Evolutionary conservation across 1,284 basidiomycete genomes (phyloP), one percentile per base, ranked within the genome.

Genomic region (Neolentinus lepideus): DNA sequence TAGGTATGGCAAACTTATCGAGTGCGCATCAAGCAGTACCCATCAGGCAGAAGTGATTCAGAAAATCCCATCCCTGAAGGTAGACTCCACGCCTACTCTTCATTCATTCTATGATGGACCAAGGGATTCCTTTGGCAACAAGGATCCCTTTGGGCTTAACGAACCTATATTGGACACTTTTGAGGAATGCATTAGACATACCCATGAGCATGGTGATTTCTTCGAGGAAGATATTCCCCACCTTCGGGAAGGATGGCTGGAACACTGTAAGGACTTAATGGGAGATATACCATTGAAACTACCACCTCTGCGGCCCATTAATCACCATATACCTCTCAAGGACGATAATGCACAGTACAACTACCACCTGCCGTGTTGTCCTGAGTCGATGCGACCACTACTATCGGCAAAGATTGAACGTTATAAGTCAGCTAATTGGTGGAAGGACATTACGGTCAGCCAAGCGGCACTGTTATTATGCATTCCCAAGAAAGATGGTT

Each of bases 251-350:
- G 27, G 60, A 11, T 65, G 66, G 62, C 48, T 60, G 11, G 55
- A 59, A 1, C 22, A 61, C 16, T 65, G 53, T 52, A 21, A 36
- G 0, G 63, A 68, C 24, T 62, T 67, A 10, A 52, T 69, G 8
- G 33, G 59, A 25, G 64, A 62, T 24, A 60, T 62, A 35, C 58
- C 58, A 3, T 56, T 60, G 2, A 52, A 54, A 36, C 45, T 69
- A 9, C 69, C 69, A 1, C 66, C 64, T 8, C 57, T 66, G 12
- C 1, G 62, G 1, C 62, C 61, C 9, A 63, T 72, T 0, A 70
- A 70, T 58, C 69, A 72, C 54, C 54, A 64, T 25, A 71, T 71
- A 14, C 61, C 62, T 3, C 56, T 71, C 0, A 61, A 70, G 0
- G 64, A 72, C 25, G 51, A 61, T n/a, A 55, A 56, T 16, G 59